phyloP scores from a whole-genome alignment of 306 rosid species.

The Sophora flavescens region DNA sequence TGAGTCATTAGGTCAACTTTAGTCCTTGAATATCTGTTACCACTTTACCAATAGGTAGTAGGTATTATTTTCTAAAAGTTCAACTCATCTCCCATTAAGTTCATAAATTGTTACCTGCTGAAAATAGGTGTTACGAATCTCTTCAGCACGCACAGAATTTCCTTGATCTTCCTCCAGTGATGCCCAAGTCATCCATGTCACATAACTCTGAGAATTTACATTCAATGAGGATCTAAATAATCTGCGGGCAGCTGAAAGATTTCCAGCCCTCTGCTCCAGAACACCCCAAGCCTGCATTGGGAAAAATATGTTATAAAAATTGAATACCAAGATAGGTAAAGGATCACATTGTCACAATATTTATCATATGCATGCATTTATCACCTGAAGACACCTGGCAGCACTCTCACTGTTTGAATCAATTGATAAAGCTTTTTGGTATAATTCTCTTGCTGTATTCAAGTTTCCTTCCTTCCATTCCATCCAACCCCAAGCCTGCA shows the following conservation, averaged over 20 bases:
- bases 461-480: conserved; percentile 98
- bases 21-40: not conserved
- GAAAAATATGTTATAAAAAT: not conserved
- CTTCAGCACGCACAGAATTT: conserved; percentile 88
- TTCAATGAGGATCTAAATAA: conserved; percentile 83
- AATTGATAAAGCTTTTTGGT: conserved; percentile 74
- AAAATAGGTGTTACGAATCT: conserved; percentile 88
- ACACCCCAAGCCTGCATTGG: conserved; percentile 96
- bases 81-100: conserved; percentile 2
- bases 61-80: conserved; percentile 29
- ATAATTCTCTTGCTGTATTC: conserved; percentile 77
- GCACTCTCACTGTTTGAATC: conserved; percentile 81
- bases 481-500: conserved; percentile 99
- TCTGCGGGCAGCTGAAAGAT: conserved; percentile 81
- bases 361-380: conserved; percentile 25
- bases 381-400: conserved; percentile 98
- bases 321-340: conserved; percentile 7
- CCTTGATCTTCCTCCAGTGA: conserved; percentile 93
- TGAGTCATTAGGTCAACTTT: not conserved
- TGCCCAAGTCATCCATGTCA: conserved; percentile 99
- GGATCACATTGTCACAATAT: conserved; percentile 26
- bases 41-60: not conserved
- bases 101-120: conserved; percentile 74
- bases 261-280: conserved; percentile 86
- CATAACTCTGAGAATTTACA: conserved; percentile 90